These are phyloP conservation scores for Lodderomyces margitis DNA, from an alignment of 1,139 yeast genomes.

Conservation along the genomic window DNA sequence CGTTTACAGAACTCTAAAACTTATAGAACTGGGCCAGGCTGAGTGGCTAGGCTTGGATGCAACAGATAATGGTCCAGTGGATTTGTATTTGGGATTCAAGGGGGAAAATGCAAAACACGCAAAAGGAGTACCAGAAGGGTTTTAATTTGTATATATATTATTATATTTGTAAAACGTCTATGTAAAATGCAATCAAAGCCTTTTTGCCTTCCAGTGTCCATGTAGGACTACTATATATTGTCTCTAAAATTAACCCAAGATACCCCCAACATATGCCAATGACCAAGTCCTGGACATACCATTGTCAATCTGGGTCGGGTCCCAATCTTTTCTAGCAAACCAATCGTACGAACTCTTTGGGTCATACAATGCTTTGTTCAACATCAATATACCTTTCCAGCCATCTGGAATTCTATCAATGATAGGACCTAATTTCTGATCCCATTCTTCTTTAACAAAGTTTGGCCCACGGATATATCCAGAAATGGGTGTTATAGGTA, in stretches of 20 bases:
- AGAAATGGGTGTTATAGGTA: constrained; percentile 45
- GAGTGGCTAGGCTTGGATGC: constrained; percentile 61
- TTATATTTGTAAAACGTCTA: constrained; percentile 5
- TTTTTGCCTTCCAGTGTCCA: neutral
- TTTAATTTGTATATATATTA: constrained; percentile 33
- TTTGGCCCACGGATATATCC: constrained; percentile 34
- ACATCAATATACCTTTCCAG: constrained; percentile 45
- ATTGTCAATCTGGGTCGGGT: constrained; percentile 36
- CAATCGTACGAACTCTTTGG: constrained; percentile 37
- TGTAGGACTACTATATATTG: no score
- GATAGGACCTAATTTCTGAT: constrained; percentile 30
- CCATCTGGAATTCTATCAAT: constrained; percentile 43
- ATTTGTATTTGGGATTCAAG: constrained; percentile 55
- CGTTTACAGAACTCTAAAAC: constrained; percentile 68
- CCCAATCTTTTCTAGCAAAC: constrained; percentile 41
- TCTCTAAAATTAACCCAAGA: constrained; percentile 1
- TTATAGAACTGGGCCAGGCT: constrained; percentile 61
- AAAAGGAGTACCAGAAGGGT: constrained; percentile 86
- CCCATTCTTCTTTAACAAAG: constrained; percentile 47
- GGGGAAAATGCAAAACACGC: constrained; percentile 60
- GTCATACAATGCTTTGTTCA: constrained; percentile 38
- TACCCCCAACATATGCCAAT: constrained; percentile 40
- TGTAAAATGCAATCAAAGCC: neutral
- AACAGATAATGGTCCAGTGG: constrained; percentile 62
- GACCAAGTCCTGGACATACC: constrained; percentile 50